Base-by-base conservation (phyloP, 768 basidiomycete genomes). In the Boletus reticuloceps region DNA sequence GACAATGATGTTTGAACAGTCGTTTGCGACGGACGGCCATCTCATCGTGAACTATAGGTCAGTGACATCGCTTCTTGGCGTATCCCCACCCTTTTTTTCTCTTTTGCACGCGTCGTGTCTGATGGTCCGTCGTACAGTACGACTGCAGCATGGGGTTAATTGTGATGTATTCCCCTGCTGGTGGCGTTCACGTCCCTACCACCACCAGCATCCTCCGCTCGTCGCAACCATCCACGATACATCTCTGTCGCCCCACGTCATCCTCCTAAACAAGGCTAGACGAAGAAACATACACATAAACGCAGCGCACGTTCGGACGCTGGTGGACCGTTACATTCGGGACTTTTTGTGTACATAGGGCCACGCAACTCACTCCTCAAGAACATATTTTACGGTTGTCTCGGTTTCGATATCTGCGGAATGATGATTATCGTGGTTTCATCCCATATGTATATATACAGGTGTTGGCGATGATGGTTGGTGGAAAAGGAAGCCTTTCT, bases 41-140 rank as follows among this genome's bases (percentile, higher is more conserved):
- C 77, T 95, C 60, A 93, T 94, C 66, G 92, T 95, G 37, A 94
- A 95, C 70, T 95, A 94, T 67, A 92, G 89, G 91, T 85, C 46
- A 59, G 78, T 60, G 17, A 9, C 3, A 6, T 20, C n/a, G n/a
- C n/a, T n/a, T n/a, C n/a, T n/a, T n/a, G n/a, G n/a, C 17, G 31
- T 6, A 22, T 25, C 37, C 19, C 25, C 6, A 10, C 8, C 19
- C 10, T 25, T 27, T 37, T 12, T 14, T 22, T 32, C 14, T 22
- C 25, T 34, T 7, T 27, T 25, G 31, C 19, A 39, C 16, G 39
- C 10, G 11, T 48, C 41, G 37, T 36, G 20, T 51, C 61, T 59
- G 46, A 66, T 7, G 14, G 16, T 34, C 37, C 2, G 20, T 34
- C 36, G 17, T 29, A 34, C 49, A 85, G 84, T 65, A 83, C 83